phyloP scores from a whole-genome alignment of 805 yeast species.

The Suhomyces pyralidae region DNA sequence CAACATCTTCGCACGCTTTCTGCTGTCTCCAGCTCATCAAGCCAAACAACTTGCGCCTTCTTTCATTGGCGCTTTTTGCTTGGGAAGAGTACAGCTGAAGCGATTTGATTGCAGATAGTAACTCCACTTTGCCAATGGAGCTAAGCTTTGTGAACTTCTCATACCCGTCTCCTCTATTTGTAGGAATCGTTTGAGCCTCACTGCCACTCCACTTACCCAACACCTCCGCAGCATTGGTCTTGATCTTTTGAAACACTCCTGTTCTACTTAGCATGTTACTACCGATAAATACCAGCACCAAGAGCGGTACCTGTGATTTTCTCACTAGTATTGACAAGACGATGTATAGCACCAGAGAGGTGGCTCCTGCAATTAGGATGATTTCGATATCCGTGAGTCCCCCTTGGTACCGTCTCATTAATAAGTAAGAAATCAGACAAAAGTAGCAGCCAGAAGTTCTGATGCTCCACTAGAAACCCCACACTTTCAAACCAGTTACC shows the following conservation, averaged over 20 bases:
- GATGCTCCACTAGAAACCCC: too few species aligned
- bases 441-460: too few species aligned
- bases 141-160: constrained; percentile 14
- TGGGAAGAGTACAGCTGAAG: constrained; percentile 42
- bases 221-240: constrained; percentile 6
- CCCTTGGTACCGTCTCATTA: not conserved
- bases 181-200: not conserved
- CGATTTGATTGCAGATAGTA: constrained; percentile 45
- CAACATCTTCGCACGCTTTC: constrained; percentile 47
- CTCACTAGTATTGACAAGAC: constrained; percentile 15
- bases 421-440: not conserved
- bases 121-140: constrained; percentile 24
- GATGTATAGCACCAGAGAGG: constrained; percentile 18
- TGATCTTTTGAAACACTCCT: constrained; percentile 15
- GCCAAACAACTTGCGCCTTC: constrained; percentile 42
- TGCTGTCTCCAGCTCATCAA: constrained; percentile 57
- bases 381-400: constrained; percentile 18
- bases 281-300: constrained; percentile 28
- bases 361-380: constrained; percentile 12
- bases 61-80: constrained; percentile 43
- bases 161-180: constrained; percentile 3
- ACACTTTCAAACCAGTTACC: not conserved
- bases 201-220: not conserved
- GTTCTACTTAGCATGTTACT: constrained; percentile 34
- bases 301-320: constrained; percentile 25